Base-by-base conservation (phyloP, 139 green algal genomes). In the Chlamydomonas asymmetrica region DNA sequence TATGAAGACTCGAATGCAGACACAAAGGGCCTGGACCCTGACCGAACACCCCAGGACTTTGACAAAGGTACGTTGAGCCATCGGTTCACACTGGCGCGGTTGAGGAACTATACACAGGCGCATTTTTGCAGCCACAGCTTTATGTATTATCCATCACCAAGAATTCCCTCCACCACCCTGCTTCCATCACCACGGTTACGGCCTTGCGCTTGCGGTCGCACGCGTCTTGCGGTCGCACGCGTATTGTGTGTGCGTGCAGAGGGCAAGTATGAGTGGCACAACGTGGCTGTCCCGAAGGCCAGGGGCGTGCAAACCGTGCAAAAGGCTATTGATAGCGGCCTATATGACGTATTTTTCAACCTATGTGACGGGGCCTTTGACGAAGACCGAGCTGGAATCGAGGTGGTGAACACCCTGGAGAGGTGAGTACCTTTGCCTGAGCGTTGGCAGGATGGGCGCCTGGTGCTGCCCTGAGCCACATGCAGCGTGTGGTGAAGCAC, bases 281-380 rank as follows among this genome's bases (percentile, higher is more conserved):
- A 71, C 40, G 64, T 43, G 3, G 57, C 40, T 43, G 59, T 71
- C 39, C 38, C 39, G 40, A 71, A 71, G 40, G 64, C 64, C 20
- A 71, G 41, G 5, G 40, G 41, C 4, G 41, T 71, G 40, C 64
- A 71, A 22, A 40, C 57, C 41, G 64, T 71, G 5, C 41, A 29
- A 40, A 40, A 71, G 64, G 27, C 59, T n/a, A 40, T 40, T 16
- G 64, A 71, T n/a, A 70, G 38, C 25, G 69, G 69, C 9, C 2
- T 25, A 13, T 71, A 71, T 27, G 74, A 80, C 41, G 74, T 80
- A 27, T 80, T 65, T 43, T 25, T 80, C n/a, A 80, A 80, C 66
- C 57, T 80, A 27, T 80, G 74, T n/a, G 74, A 80, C 37, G 74
- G 74, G 4, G 74, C 66, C 25, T 75, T 37, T 37, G 74, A 80